Evolutionary conservation across 306 rosid species (phyloP).

Genomic region (Trichosanthes truncata): DNA sequence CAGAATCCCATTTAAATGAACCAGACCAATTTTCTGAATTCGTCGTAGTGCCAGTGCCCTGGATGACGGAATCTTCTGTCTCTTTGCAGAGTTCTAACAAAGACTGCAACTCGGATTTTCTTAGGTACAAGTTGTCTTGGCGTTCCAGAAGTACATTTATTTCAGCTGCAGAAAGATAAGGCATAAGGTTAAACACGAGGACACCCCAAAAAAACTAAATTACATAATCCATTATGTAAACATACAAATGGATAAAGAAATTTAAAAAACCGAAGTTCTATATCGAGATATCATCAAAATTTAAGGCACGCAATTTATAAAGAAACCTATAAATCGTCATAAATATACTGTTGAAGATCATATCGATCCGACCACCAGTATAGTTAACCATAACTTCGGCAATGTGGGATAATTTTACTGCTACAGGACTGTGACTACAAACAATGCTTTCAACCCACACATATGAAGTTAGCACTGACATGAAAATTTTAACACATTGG

Average conservation of each 20-base stretch:
- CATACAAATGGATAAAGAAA: background rate
- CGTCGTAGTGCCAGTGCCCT: slow-evolving; percentile 25
- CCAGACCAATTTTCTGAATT: slow-evolving; percentile 67
- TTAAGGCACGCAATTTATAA: background rate
- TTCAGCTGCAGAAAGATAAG: slow-evolving; percentile 39
- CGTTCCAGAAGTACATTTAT: slow-evolving; percentile 48
- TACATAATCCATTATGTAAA: background rate
- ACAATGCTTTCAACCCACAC: background rate
- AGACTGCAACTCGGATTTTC: slow-evolving; percentile 60
- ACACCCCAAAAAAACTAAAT: background rate
- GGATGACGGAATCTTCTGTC: slow-evolving; percentile 23
- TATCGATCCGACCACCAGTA: background rate
- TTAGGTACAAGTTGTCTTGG: slow-evolving; percentile 69
- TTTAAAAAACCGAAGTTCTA: background rate
- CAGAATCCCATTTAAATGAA: slow-evolving; percentile 71
- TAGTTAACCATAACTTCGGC: background rate
- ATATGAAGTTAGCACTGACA: background rate
- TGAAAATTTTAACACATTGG: background rate
- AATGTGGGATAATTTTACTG: background rate
- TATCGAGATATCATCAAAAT: background rate
- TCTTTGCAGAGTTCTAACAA: slow-evolving; percentile 54
- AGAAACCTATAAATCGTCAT: background rate
- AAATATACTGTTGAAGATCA: background rate
- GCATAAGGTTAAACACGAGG: background rate
- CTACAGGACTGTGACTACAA: background rate